Evolutionary conservation across 2,329 filamentous ascomycete species (phyloP).

Genomic region (Fusarium marasasianum): DNA sequence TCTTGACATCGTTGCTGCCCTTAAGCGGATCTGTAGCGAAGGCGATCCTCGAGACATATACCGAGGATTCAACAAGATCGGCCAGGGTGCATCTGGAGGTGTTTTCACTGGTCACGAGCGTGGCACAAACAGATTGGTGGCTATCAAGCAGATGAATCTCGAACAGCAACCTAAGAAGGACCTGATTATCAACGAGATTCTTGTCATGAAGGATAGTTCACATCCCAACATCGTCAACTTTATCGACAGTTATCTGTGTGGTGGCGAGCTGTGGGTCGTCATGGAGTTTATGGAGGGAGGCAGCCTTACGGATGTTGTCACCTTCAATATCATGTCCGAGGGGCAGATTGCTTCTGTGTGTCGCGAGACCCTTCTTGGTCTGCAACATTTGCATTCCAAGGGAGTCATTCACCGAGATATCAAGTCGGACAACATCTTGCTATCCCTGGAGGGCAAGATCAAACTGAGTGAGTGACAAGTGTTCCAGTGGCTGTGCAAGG

Average conservation of each 20-base stretch:
- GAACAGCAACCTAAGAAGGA: constrained; percentile 99
- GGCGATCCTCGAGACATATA: constrained; percentile 91
- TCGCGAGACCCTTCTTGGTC: constrained; percentile 87
- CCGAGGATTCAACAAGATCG: constrained; percentile 90
- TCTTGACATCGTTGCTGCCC: constrained; percentile 81
- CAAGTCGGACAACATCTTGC: constrained; percentile 97
- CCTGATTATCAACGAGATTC: constrained; percentile 97
- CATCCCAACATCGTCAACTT: constrained; percentile 99
- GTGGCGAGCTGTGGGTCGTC: constrained; percentile 94
- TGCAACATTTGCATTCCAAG: constrained; percentile 97
- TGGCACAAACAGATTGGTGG: constrained; percentile 85
- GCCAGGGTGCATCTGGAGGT: constrained; percentile 94
- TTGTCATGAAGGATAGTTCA: constrained; percentile 99
- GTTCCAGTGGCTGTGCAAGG: constrained; percentile 35
- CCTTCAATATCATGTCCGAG: constrained; percentile 99
- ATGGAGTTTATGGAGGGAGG: constrained; percentile 99
- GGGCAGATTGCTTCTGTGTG: constrained; percentile 97
- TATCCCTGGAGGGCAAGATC: constrained; percentile 94
- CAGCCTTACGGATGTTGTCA: constrained; percentile 96
- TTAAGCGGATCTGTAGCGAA: constrained; percentile 90
- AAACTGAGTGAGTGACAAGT: constrained; percentile 81
- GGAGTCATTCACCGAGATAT: constrained; percentile 98
- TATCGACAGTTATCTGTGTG: constrained; percentile 93
- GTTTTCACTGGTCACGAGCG: constrained; percentile 92
- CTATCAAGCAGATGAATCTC: constrained; percentile 99